Evolutionary conservation across 208 protist genomes (phyloP), one percentile per base, ranked within the genome.

Genomic region (Histomonas meleagridis): DNA sequence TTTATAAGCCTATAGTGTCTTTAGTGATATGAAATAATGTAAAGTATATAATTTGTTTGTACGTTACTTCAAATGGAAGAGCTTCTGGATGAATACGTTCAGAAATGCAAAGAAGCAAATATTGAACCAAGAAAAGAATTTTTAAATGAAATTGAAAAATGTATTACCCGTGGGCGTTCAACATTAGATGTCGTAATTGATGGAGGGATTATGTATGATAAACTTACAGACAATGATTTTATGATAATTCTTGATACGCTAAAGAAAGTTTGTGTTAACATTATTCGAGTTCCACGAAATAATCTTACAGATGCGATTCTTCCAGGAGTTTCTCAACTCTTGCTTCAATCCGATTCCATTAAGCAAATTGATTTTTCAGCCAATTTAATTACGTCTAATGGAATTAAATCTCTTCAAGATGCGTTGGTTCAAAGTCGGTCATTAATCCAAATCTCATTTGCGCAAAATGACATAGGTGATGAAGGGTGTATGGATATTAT

Each of bases 141-240:
- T 43, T 51, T 81, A 48, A 81, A 81, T n/a, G 43, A 51, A 48
- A 32, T 81, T 51, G n/a, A 81, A 81, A 43, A 81, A 51, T 51
- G 26, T 5, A 23, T 46, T 23, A 81, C 14, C 43, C 48, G 51
- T 23, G 35, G 70, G 3, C 70, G 12, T 4, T 35, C 70, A 23
- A 81, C 70, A 1, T 23, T 81, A 5, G 70, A 81, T 51, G 48
- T 81, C 0, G 0, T 18, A 35, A 46, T 81, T 23, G 70, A 81
- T 81, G 70, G 70, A 3, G 70, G 70, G 51, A 81, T 81, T 9
- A 81, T 43, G 48, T 81, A 81, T 51, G 7, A 81, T 23, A 81
- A 81, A 51, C 70, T 81, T 43, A 43, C 48, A 81, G 70, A 81
- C 28, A 48, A 43, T 32, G 70, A 81, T 43, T 81, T 81, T 81